Evolutionary conservation across 768 basidiomycete species (phyloP).

Genomic region (Leccinum arenicola): DNA sequence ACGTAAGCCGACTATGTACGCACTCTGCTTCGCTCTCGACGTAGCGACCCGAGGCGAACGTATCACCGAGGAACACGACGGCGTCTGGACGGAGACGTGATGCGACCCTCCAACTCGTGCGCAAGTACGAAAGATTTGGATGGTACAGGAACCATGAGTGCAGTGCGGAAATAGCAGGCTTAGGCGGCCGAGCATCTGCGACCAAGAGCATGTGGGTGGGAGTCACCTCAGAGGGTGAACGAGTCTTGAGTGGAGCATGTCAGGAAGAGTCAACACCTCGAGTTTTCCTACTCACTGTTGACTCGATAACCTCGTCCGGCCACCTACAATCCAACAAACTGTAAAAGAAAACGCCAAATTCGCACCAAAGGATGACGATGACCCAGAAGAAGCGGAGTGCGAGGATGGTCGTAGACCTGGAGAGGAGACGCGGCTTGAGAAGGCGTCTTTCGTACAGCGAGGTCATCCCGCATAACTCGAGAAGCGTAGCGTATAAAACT

Average conservation of each 20-base stretch:
- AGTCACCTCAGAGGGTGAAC: conserved; percentile 10
- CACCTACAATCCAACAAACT: conserved; percentile 57
- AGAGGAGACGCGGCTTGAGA: conserved; percentile 21
- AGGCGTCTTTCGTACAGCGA: conserved; percentile 29
- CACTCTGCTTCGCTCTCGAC: conserved; percentile 50
- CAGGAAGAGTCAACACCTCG: conserved; percentile 1
- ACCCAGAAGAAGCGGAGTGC: conserved; percentile 53
- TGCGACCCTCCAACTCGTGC: conserved; percentile 68
- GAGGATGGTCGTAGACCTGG: conserved; percentile 37
- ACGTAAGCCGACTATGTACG: conserved; percentile 36
- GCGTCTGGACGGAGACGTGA: conserved; percentile 55
- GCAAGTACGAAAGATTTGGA: conserved; percentile 56
- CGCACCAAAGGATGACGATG: conserved; percentile 60
- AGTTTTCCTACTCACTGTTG: conserved; percentile 26
- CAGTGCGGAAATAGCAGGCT: conserved; percentile 30
- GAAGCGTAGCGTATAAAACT: not conserved
- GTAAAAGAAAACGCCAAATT: conserved; percentile 58
- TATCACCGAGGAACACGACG: conserved; percentile 77
- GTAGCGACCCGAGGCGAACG: conserved; percentile 63
- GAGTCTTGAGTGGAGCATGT: conserved; percentile 12
- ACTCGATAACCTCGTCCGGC: conserved; percentile 41
- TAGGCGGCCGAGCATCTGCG: conserved; percentile 64
- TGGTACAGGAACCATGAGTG: conserved; percentile 42
- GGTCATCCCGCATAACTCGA: conserved; percentile 29
- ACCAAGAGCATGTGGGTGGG: conserved; percentile 63